Evolutionary conservation across 2,329 filamentous ascomycete species (phyloP), one percentile per base, ranked within the genome.

Genomic region (Aspergillus nomiae): DNA sequence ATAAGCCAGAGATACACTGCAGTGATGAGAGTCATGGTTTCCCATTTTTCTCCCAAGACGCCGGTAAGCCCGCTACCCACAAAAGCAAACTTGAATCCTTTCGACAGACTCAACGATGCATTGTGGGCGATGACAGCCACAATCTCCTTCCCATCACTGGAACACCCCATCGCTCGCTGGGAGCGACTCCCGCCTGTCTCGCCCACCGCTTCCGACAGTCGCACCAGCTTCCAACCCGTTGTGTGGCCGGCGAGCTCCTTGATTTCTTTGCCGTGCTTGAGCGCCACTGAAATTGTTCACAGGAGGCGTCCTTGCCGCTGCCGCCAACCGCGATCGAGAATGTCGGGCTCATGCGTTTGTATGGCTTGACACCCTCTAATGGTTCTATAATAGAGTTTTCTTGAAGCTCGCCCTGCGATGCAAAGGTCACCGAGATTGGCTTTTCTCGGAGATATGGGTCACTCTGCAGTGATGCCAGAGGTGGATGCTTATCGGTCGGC

Each of bases 251-350:
- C 59, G 10, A 53, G 34, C 24, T 61, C 53, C 19, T 56, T 41
- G 34, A 57, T 51, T 28, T 61, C 59, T 16, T 57, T 61, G 5
- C 59, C 59, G 19, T 41, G 28, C 53, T 50, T 34, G 48, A 46
- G 10, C 43, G 59, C 59, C 59, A 61, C 48, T 61, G 21, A 21
- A 61, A 61, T 16, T 32, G n/a, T 34, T 61, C 59, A 10, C 32
- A 41, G 21, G n/a, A 12, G 24, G 45, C 8, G 7, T 24, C 32
- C 16, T 57, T 61, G 32, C 51, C 26, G 8, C 10, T 30, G 2
- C 34, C 54, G 10, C 32, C 24, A 4, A 53, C 43, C 19, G 32
- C 6, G 12, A 46, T 26, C 3, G 59, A 56, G 53, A 61, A 61
- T 19, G 59, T 32, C 8, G 53, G 53, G 21, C 43, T 19, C 16